Conservation (phyloP, 148 eudicot genomes). For the Chenopodium formosanum region DNA sequence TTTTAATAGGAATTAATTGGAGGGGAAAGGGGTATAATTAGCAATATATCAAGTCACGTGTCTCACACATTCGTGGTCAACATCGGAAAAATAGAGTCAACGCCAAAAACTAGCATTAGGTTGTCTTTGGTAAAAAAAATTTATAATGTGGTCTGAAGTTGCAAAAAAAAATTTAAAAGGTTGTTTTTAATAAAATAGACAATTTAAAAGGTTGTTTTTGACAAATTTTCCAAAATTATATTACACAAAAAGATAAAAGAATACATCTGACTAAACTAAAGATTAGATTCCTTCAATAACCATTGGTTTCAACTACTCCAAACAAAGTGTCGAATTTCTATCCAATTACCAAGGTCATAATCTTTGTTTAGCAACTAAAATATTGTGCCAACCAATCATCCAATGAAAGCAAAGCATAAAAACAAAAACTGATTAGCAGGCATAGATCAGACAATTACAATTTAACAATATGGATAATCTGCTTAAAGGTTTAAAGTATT, state of each 20-base stretch:
- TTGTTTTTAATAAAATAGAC: too few relatives aligned
- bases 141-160: too few relatives aligned
- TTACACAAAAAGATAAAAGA: background rate
- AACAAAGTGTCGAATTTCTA: constrained; percentile 24
- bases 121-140: too few relatives aligned
- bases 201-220: too few relatives aligned
- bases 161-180: too few relatives aligned
- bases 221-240: too few relatives aligned
- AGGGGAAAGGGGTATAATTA: too few relatives aligned
- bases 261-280: constrained; percentile 17
- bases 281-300: constrained; percentile 18
- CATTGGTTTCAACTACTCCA: constrained; percentile 29
- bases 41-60: too few relatives aligned
- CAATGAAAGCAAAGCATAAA: constrained; percentile 19
- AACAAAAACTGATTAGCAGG: constrained; percentile 15
- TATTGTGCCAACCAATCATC: constrained; percentile 32
- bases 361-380: constrained; percentile 23
- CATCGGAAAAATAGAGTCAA: too few relatives aligned
- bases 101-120: too few relatives aligned
- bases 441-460: constrained; percentile 10
- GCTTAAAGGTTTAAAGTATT: constrained; percentile 8
- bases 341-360: constrained; percentile 28
- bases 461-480: constrained; percentile 17
- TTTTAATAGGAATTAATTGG: too few relatives aligned
- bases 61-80: too few relatives aligned